Evolutionary conservation across 2,329 filamentous ascomycete species (phyloP).

Genomic region (Penicillium sp.): DNA sequence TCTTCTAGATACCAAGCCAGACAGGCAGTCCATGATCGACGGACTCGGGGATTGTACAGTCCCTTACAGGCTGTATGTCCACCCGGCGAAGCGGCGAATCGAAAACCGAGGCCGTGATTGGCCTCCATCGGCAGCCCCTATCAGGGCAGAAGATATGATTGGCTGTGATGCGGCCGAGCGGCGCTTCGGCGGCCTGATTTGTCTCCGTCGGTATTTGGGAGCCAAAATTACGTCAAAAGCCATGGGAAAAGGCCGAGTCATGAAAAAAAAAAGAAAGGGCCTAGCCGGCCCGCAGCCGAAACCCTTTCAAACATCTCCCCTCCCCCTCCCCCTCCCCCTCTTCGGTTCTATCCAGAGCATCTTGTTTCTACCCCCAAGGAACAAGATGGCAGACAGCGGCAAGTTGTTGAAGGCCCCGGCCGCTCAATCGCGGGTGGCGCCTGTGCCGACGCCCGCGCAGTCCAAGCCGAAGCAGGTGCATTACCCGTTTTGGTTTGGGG

Average conservation of each 20-base stretch:
- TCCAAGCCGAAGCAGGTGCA: conserved; percentile 40
- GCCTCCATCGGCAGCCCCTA: conserved; percentile 2
- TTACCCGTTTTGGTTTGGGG: conserved; percentile 95
- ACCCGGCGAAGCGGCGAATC: conserved; percentile 7
- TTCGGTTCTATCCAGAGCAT: conserved; percentile 6
- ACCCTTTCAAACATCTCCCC: conserved; percentile 8
- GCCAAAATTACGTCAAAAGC: conserved; percentile 25
- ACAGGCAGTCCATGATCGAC: not conserved
- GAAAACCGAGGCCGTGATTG: conserved; percentile 36
- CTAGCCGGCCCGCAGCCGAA: not conserved
- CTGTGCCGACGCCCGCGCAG: conserved; percentile 18
- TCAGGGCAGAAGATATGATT: not conserved
- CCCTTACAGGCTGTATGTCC: conserved; percentile 13
- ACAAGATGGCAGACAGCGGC: conserved; percentile 36
- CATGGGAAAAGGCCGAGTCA: conserved; percentile 9
- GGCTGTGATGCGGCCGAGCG: conserved; percentile 17
- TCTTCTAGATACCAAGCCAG: conserved; percentile 11
- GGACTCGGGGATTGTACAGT: conserved; percentile 9
- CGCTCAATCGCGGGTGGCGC: conserved; percentile 17
- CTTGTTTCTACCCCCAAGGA: conserved; percentile 16
- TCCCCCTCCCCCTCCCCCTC: conserved; percentile 9
- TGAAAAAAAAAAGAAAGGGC: conserved; percentile 18
- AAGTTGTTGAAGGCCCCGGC: conserved; percentile 31
- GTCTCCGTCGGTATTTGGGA: conserved; percentile 29
- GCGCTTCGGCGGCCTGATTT: conserved; percentile 35